Evolutionary conservation across 2,329 filamentous ascomycete genomes (phyloP).

Genomic region (Tolypocladium paradoxum): DNA sequence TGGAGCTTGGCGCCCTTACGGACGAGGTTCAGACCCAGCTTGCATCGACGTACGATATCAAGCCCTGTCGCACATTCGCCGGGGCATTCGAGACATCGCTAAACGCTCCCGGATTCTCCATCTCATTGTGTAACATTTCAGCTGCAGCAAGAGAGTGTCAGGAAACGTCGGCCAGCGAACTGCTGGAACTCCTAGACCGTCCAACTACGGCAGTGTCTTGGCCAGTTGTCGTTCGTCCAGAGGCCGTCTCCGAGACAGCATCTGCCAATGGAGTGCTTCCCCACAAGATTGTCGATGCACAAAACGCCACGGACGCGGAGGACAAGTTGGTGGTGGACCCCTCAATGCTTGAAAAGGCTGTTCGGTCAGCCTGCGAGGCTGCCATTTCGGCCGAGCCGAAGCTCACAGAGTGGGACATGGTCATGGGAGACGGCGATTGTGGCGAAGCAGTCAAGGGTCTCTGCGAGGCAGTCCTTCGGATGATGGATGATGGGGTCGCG

Average conservation of each 20-base stretch:
- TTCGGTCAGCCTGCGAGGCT: constrained; percentile 41
- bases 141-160: constrained; percentile 31
- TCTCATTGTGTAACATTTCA: constrained; percentile 52
- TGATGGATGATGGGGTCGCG: constrained; percentile 31
- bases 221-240: too few relatives aligned
- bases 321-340: constrained; percentile 41
- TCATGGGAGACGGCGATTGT: constrained; percentile 57
- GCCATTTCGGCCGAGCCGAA: constrained; percentile 49
- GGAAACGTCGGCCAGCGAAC: constrained; percentile 38
- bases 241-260: too few relatives aligned
- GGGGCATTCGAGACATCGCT: constrained; percentile 64
- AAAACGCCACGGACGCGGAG: constrained; percentile 30
- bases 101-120: constrained; percentile 60
- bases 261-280: too few relatives aligned
- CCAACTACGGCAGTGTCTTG: too few relatives aligned
- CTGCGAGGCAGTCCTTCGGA: constrained; percentile 36
- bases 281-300: too few relatives aligned
- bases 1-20: constrained; percentile 43
- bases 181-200: constrained; percentile 51
- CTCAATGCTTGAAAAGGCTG: constrained; percentile 37
- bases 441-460: constrained; percentile 50
- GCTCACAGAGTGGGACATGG: constrained; percentile 50
- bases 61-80: constrained; percentile 43
- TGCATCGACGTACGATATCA: constrained; percentile 32
- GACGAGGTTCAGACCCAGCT: constrained; percentile 43